These are phyloP conservation scores for Steccherinum ochraceum DNA, from an alignment of 768 basidiomycete species.

Conservation along the genomic window DNA sequence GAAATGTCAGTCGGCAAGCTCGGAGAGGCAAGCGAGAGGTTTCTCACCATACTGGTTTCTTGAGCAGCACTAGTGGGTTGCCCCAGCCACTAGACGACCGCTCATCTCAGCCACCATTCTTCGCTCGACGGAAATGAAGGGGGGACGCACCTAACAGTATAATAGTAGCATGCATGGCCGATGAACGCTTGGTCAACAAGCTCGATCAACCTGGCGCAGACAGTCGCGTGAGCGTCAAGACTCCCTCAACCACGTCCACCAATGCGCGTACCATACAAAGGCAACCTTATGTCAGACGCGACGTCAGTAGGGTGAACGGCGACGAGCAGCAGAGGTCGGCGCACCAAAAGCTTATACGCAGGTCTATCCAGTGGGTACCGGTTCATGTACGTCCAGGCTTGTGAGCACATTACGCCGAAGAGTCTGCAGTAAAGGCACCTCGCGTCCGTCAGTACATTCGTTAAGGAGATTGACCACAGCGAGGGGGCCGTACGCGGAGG, in stretches of 20 bases:
- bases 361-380: slow-evolving; percentile 48
- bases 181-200: slow-evolving; percentile 44
- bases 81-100: slow-evolving; percentile 18
- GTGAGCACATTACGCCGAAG: slow-evolving; percentile 49
- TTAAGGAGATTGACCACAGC: neutral
- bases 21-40: neutral
- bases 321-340: slow-evolving; percentile 17
- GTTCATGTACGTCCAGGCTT: slow-evolving; percentile 49
- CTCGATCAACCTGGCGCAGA: slow-evolving; percentile 40
- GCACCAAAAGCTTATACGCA: slow-evolving; percentile 45
- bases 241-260: neutral
- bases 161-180: slow-evolving; percentile 47
- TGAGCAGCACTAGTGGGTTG: slow-evolving; percentile 13
- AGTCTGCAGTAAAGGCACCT: too few relatives aligned
- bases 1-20: neutral
- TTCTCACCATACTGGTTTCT: slow-evolving; percentile 18
- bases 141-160: slow-evolving; percentile 42
- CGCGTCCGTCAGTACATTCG: slow-evolving; percentile 15
- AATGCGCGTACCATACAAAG: slow-evolving; percentile 23
- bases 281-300: slow-evolving; percentile 21
- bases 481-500: slow-evolving; percentile 27
- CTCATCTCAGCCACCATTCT: neutral
- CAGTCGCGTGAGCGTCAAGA: neutral
- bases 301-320: neutral
- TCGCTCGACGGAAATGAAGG: neutral